Percentiles rank a stretch among this genome's conserved stretches.
Conservation (phyloP, 1,139 yeast genomes). For the Debaryomyces subglobosus region DNA sequence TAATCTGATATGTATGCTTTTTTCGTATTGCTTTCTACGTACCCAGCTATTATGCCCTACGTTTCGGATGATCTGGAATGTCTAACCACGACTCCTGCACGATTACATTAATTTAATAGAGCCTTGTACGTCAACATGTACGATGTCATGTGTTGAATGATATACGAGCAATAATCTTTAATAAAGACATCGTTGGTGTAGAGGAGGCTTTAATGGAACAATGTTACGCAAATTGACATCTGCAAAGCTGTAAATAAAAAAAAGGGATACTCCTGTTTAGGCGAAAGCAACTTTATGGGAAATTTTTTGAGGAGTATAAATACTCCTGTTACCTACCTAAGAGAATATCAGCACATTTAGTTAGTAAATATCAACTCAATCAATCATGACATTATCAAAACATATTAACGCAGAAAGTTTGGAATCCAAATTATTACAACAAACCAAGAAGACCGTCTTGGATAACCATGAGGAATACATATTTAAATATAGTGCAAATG, state of each 20-base stretch:
- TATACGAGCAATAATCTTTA: not conserved
- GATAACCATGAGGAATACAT: conserved; percentile 32
- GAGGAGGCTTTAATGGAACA: not conserved
- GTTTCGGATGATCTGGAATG: not conserved
- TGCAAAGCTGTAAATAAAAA: not conserved
- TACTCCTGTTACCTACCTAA: not conserved
- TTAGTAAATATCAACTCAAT: not conserved
- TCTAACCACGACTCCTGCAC: not conserved
- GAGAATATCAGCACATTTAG: not conserved
- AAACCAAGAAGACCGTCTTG: conserved; percentile 27
- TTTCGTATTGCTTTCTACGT: not conserved
- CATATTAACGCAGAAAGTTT: conserved; percentile 43
- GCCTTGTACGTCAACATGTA: not conserved
- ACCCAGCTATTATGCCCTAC: not conserved
- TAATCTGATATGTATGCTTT: not conserved
- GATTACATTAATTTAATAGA: not conserved
- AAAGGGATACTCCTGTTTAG: not conserved
- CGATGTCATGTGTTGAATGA: not conserved
- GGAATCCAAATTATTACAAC: conserved; percentile 33
- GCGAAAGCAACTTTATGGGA: not conserved
- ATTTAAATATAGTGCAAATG: conserved; percentile 37
- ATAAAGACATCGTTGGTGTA: not conserved
- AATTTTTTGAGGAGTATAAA: not conserved
- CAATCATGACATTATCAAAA: conserved; percentile 42
- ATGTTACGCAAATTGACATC: not conserved